Percentiles rank a stretch among this genome's conserved stretches.
Evolutionary conservation across 169 alveolate genomes (phyloP).

Genomic region (Plasmodium knowlesi): DNA sequence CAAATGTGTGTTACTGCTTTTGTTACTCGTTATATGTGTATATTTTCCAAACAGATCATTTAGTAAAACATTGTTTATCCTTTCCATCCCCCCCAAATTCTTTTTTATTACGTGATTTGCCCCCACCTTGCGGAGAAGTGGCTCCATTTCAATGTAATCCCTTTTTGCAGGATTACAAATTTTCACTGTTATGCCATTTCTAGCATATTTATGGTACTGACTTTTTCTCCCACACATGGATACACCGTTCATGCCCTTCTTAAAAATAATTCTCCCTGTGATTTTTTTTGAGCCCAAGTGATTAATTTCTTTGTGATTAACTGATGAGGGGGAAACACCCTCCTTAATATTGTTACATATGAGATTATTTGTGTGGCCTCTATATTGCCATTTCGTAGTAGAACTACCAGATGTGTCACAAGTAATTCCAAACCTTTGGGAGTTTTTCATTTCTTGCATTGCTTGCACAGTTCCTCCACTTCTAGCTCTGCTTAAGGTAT

Average conservation of each 20-base stretch:
- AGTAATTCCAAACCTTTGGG: background rate
- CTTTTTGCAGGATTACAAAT: background rate
- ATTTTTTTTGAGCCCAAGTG: background rate
- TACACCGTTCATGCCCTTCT: background rate
- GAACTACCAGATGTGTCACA: background rate
- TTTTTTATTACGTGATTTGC: background rate
- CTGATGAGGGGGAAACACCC: background rate
- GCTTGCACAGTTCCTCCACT: background rate
- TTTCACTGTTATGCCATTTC: background rate
- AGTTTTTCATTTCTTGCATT: constrained; percentile 1
- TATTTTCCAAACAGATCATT: background rate
- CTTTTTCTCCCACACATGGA: background rate
- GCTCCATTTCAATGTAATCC: background rate
- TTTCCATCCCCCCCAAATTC: background rate
- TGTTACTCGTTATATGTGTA: background rate
- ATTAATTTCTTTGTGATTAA: background rate
- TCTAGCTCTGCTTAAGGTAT: background rate
- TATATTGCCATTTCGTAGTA: background rate
- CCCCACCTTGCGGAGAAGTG: background rate
- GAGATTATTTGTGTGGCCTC: background rate
- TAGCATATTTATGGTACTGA: background rate
- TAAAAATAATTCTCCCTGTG: constrained; percentile 24
- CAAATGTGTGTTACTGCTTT: background rate
- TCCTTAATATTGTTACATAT: background rate
- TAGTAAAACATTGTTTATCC: background rate